Evolutionary conservation across 202 grass and related monocot species (phyloP), one percentile per base, ranked within the genome.

Genomic region (Setaria italica): DNA sequence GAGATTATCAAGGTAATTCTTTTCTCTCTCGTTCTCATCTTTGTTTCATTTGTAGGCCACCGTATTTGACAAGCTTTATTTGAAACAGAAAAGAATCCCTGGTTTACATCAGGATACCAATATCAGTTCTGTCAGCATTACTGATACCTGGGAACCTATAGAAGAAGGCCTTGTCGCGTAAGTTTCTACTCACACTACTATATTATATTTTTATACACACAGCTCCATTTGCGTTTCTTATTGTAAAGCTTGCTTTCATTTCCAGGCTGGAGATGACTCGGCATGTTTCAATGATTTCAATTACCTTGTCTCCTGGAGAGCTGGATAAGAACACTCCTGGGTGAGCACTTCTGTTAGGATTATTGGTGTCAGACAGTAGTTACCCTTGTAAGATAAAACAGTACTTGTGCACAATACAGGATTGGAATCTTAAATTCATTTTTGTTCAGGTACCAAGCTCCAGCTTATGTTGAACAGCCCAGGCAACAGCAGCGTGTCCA

Each of bases 131-230:
- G 94, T 97, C 70, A 97, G 94, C 79, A 94, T 97, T 54, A 94
- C 94, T 41, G 94, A 97, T 75, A 82, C 88, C 21, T 97, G 94
- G 94, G 91, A 97, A 75, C 94, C 94, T 84, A 97, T 97, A 60
- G 94, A 97, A 88, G 94, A 97, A 88, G 94, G 94, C 74, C 94
- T 97, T 47, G 89, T 94, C 75, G 89, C 94, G 94, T 97, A 87
- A 87, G 62, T 76, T 80, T 84, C 65, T 64, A 19, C 72, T 57
- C 15, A 39, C 46, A 81, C 11, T 92, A 49, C 83, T 76, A 67
- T 90, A 56, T 57, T 43, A 9, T 57, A 41, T 57, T 13, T 10
- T 37, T 13, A 15, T 19, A 19, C 43, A 19, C 43, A 29, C 17
- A 49, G 6, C 47, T 82, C 2, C 10, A 15, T 65, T 54, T 59